Percentiles rank a stretch among this genome's conserved stretches.
Conservation (phyloP, 1,284 basidiomycete species). For the Naganishia albida region DNA sequence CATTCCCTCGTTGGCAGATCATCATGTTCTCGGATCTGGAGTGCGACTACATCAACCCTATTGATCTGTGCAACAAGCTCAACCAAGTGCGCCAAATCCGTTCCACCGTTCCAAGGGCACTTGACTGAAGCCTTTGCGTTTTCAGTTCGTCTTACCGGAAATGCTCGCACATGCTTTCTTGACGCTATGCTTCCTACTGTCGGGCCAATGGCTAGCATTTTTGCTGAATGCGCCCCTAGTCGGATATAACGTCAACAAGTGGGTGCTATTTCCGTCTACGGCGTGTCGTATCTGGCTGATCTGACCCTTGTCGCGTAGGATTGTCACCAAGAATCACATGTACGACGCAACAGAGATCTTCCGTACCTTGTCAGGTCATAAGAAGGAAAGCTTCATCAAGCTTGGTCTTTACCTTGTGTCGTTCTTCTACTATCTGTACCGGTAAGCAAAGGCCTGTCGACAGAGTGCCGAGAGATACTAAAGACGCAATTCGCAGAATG, state of each 20-base stretch:
- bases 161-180: conserved; percentile 92
- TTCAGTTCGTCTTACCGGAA: conserved; percentile 94
- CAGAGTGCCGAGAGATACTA: conserved; percentile 96
- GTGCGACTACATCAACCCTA: conserved; percentile 99
- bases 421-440: conserved; percentile 96
- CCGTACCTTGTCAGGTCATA: conserved; percentile 87
- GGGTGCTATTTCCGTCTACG: conserved; percentile 47
- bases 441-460: conserved; percentile 71
- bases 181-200: conserved; percentile 81
- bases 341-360: conserved; percentile 99
- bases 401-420: conserved; percentile 91
- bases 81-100: conserved; percentile 72
- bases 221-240: conserved; percentile 88
- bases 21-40: conserved; percentile 99
- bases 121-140: not conserved
- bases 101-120: not conserved
- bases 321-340: conserved; percentile 93
- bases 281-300: not conserved
- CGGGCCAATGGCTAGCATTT: conserved; percentile 94
- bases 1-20: conserved; percentile 63
- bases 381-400: conserved; percentile 96
- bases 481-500: conserved; percentile 53
- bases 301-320: conserved; percentile 59
- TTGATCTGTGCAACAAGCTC: conserved; percentile 99
- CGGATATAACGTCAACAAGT: conserved; percentile 93